Evolutionary conservation across 495 filamentous ascomycete species (phyloP).

Genomic region (Penicillium odoratum): DNA sequence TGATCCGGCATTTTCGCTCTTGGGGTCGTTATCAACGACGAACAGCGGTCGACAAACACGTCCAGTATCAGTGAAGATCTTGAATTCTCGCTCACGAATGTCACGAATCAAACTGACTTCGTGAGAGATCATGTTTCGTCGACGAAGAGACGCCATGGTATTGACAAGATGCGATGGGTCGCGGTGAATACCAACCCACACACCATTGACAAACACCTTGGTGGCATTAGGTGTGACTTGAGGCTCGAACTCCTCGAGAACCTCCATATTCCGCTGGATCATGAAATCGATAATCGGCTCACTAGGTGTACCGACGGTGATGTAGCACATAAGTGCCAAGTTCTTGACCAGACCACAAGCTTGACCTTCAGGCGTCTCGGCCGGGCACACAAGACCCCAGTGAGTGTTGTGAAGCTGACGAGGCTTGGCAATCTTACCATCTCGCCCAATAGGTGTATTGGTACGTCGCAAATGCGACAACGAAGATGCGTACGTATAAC

Average conservation of each 20-base stretch:
- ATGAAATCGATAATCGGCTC: constrained; percentile 94
- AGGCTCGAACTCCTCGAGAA: constrained; percentile 94
- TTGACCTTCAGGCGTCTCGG: constrained; percentile 97
- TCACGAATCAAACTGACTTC: constrained; percentile 94
- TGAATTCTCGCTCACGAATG: constrained; percentile 95
- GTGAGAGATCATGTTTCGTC: constrained; percentile 73
- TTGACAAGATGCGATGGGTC: constrained; percentile 78
- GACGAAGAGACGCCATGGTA: constrained; percentile 73
- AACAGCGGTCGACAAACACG: constrained; percentile 91
- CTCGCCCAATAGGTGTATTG: constrained; percentile 95
- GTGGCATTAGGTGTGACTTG: constrained; percentile 85
- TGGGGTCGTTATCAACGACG: constrained; percentile 77
- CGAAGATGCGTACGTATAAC: constrained; percentile 95
- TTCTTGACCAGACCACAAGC: constrained; percentile 99
- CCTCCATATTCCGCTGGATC: constrained; percentile 90
- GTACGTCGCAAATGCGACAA: constrained; percentile 94
- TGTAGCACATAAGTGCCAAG: constrained; percentile 94
- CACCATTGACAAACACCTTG: constrained; percentile 96
- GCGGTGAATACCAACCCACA: constrained; percentile 88
- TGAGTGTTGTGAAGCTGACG: constrained; percentile 98
- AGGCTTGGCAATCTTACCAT: constrained; percentile 97
- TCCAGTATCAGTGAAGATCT: constrained; percentile 96
- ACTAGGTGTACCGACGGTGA: constrained; percentile 87
- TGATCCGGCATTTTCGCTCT: constrained; percentile 68
- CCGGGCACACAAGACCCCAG: constrained; percentile 97